Conservation (phyloP, 2,329 filamentous ascomycete species). For the Claviceps humidiphila region DNA sequence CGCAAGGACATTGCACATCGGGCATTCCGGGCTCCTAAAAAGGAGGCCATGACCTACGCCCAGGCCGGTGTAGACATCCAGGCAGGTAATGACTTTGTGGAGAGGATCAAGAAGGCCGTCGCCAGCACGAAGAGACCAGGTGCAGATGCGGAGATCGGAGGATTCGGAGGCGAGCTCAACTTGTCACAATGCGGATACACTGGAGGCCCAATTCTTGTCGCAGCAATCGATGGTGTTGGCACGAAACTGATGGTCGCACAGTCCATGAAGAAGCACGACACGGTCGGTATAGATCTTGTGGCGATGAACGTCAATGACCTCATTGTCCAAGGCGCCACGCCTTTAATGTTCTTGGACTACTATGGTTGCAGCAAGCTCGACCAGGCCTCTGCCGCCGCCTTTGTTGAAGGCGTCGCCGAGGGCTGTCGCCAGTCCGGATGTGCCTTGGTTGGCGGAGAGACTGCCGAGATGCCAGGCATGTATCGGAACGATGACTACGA, state of each 20-base stretch:
- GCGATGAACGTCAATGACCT: conserved; percentile 99
- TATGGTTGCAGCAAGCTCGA: conserved; percentile 87
- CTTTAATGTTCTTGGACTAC: conserved; percentile 95
- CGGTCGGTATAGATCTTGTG: conserved; percentile 90
- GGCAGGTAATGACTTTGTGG: conserved; percentile 82
- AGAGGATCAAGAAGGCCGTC: conserved; percentile 85
- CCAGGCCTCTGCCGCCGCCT: conserved; percentile 62
- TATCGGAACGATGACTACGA: conserved; percentile 85
- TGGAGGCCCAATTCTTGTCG: conserved; percentile 69
- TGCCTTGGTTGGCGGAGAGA: conserved; percentile 95
- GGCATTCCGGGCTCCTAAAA: conserved; percentile 39
- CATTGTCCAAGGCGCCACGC: conserved; percentile 87
- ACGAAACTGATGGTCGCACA: conserved; percentile 97
- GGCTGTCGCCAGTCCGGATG: conserved; percentile 79
- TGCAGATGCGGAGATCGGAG: conserved; percentile 85
- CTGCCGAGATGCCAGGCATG: conserved; percentile 95
- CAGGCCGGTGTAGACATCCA: conserved; percentile 90
- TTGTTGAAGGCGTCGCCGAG: conserved; percentile 78
- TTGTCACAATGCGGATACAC: conserved; percentile 60
- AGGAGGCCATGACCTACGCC: conserved; percentile 69
- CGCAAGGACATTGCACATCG: conserved; percentile 85
- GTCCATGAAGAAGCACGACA: conserved; percentile 77
- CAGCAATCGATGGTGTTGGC: conserved; percentile 89
- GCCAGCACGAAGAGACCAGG: conserved; percentile 71
- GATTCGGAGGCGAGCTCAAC: conserved; percentile 62